Percentiles rank a stretch among this genome's conserved stretches.
Conservation (phyloP, 441 rosid species). For the Hura crepitans region DNA sequence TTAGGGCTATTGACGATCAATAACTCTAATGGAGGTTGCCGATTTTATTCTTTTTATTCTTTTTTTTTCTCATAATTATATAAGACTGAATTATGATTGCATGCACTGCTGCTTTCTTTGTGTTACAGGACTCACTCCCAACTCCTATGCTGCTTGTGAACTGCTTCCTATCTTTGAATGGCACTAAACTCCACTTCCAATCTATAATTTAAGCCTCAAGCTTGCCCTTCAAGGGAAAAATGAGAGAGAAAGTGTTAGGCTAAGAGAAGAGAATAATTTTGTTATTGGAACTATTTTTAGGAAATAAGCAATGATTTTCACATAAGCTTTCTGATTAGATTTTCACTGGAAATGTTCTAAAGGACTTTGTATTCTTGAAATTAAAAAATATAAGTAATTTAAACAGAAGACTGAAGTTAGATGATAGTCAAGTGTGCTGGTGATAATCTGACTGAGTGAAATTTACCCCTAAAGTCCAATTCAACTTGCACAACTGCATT, state of each 20-base stretch:
- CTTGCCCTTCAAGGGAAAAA: too few species aligned
- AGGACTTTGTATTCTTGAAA: not conserved
- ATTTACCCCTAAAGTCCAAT: not conserved
- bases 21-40: too few species aligned
- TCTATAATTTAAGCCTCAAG: not conserved
- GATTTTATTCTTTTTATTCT: too few species aligned
- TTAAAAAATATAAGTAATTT: not conserved
- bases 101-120: too few species aligned
- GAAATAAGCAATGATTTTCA: not conserved
- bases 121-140: too few species aligned
- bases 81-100: too few species aligned
- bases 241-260: not conserved
- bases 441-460: not conserved
- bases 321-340: not conserved
- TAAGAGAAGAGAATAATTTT: not conserved
- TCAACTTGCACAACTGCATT: not conserved
- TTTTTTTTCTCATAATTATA: too few species aligned
- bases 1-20: too few species aligned
- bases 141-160: not conserved
- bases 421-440: not conserved
- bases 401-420: not conserved
- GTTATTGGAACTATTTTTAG: not conserved
- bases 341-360: not conserved
- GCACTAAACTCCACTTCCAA: not conserved
- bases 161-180: not conserved